phyloP scores from a whole-genome alignment of 2,329 filamentous ascomycete species.

The Aspergillus sp. region DNA sequence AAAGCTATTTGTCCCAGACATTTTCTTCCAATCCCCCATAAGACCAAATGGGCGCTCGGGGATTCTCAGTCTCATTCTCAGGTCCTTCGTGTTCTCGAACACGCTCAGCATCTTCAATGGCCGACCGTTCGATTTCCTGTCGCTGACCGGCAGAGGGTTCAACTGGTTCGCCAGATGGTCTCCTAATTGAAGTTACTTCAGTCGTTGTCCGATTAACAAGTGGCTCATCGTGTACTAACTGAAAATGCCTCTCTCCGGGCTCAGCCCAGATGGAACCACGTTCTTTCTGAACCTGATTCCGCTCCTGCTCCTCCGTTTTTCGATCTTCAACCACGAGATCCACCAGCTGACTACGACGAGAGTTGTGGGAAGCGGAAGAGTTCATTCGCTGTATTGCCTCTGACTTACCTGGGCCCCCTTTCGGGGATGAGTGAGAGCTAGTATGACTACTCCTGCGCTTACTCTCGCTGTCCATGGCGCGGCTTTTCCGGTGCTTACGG shows the following conservation, averaged over 20 bases:
- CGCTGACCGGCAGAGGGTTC: constrained; percentile 15
- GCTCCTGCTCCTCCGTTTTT: constrained; percentile 57
- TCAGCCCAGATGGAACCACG: constrained; percentile 58
- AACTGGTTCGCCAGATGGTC: constrained; percentile 25
- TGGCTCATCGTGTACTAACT: constrained; percentile 18
- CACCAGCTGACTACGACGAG: constrained; percentile 59
- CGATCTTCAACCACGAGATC: constrained; percentile 64
- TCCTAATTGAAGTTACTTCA: constrained; percentile 15
- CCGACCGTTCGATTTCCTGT: constrained; percentile 4
- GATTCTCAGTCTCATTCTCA: constrained; percentile 6
- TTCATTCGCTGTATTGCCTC: constrained; percentile 24
- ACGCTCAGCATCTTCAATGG: background rate
- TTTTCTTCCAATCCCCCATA: constrained; percentile 33
- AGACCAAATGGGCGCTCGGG: constrained; percentile 14
- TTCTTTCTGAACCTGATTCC: constrained; percentile 59
- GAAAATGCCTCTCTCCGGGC: constrained; percentile 28
- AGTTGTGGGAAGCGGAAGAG: constrained; percentile 48
- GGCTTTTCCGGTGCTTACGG: constrained; percentile 31
- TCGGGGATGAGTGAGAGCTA: constrained; percentile 29
- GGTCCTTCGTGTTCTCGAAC: background rate
- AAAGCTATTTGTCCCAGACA: constrained; percentile 26
- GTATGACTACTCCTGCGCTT: constrained; percentile 19
- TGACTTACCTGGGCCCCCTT: constrained; percentile 16
- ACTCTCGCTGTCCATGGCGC: constrained; percentile 18
- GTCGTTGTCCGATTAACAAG: background rate